These are phyloP conservation scores for Neopestalotiopsis sp. DNA, from an alignment of 2,329 filamentous ascomycete species.

Conservation along the genomic window DNA sequence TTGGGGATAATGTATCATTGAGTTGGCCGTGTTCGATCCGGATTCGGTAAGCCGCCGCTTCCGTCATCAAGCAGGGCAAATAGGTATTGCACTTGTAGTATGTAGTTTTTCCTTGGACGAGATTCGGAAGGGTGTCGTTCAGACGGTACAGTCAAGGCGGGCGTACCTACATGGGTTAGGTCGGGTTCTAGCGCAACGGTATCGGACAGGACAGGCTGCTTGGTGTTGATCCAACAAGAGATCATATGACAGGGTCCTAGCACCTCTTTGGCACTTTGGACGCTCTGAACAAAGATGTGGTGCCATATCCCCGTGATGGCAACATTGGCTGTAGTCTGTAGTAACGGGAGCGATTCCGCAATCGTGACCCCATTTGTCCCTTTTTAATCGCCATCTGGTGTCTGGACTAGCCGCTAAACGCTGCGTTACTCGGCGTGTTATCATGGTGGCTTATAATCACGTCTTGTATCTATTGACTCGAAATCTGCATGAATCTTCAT, in stretches of 20 bases:
- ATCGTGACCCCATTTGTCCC: background rate
- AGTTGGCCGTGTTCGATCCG: background rate
- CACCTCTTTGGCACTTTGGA: slow-evolving; percentile 1
- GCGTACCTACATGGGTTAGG: slow-evolving; percentile 4
- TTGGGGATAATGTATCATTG: background rate
- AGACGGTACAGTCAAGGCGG: background rate
- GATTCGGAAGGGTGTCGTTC: background rate
- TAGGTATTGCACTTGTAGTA: background rate
- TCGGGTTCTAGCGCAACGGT: slow-evolving; percentile 12
- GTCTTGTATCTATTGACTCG: background rate
- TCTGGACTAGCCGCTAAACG: background rate
- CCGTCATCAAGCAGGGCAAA: background rate
- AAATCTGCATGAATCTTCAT: background rate
- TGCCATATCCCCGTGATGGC: background rate
- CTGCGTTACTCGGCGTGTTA: background rate
- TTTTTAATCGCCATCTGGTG: background rate
- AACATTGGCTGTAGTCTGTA: background rate
- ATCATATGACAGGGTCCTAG: slow-evolving; percentile 16
- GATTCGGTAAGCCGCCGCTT: slow-evolving; percentile 3
- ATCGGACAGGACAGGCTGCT: slow-evolving; percentile 6
- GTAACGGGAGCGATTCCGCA: background rate
- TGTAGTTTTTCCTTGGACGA: background rate
- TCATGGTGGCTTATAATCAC: background rate
- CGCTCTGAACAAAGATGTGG: background rate
- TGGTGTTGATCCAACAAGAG: background rate